These are phyloP conservation scores for Hypsizygus ulmarius DNA, from an alignment of 1,284 basidiomycete genomes.

Conservation along the genomic window DNA sequence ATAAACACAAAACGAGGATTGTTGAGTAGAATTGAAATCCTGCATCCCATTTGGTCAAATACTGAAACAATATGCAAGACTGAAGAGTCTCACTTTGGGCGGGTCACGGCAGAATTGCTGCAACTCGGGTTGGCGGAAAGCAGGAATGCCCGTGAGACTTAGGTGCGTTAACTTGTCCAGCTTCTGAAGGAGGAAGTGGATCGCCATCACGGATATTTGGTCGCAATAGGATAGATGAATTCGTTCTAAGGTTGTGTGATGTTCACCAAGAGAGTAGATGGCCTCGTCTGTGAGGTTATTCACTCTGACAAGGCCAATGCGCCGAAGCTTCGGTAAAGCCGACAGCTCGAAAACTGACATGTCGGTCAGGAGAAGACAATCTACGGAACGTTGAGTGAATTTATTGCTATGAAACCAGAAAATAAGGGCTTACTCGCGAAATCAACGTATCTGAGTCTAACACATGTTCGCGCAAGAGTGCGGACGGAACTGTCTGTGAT, in stretches of 20 bases:
- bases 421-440: slow-evolving; percentile 80
- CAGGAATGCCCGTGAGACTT: slow-evolving; percentile 93
- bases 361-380: slow-evolving; percentile 88
- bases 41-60: slow-evolving; percentile 28
- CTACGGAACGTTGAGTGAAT: slow-evolving; percentile 37
- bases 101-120: slow-evolving; percentile 90
- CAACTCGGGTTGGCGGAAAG: slow-evolving; percentile 83
- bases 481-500: slow-evolving; percentile 92
- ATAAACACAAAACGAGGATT: slow-evolving; percentile 95
- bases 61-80: slow-evolving; percentile 6
- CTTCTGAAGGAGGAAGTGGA: slow-evolving; percentile 87
- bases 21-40: slow-evolving; percentile 92
- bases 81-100: slow-evolving; percentile 63
- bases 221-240: slow-evolving; percentile 98
- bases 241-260: slow-evolving; percentile 84
- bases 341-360: slow-evolving; percentile 92
- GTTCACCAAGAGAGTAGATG: slow-evolving; percentile 82
- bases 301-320: slow-evolving; percentile 94
- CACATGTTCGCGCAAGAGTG: slow-evolving; percentile 83
- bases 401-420: slow-evolving; percentile 50
- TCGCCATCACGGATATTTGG: slow-evolving; percentile 88
- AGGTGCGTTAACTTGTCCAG: slow-evolving; percentile 91
- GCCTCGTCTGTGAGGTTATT: slow-evolving; percentile 92
- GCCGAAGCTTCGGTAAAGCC: slow-evolving; percentile 84
- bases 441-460: slow-evolving; percentile 94